Conservation (phyloP, 139 green algal species). For the Chlorella sp. region DNA sequence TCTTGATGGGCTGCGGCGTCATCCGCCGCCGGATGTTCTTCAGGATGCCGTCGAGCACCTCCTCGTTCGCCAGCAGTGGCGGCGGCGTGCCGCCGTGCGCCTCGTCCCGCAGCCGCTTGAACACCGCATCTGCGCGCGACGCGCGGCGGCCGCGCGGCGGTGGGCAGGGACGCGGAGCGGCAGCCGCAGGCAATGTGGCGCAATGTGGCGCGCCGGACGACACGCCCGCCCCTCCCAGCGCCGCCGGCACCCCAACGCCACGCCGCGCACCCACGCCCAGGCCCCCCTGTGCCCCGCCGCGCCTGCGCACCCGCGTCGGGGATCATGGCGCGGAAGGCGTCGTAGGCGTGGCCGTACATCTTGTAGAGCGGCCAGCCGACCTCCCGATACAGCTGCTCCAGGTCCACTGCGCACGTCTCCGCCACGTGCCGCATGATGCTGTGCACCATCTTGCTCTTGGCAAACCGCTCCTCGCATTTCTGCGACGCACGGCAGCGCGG, state of each 20-base stretch:
- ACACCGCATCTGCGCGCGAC: constrained; percentile 68
- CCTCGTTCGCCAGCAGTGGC: constrained; percentile 57
- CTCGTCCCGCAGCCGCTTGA: constrained; percentile 63
- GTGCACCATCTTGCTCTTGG: constrained; percentile 98
- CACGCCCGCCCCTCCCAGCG: too few species aligned
- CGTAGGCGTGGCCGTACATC: constrained; percentile 94
- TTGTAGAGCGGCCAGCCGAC: constrained; percentile 97
- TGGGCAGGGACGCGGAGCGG: too few species aligned
- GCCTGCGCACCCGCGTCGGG: constrained; percentile 17
- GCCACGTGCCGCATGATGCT: constrained; percentile 98
- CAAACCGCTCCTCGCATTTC: constrained; percentile 92
- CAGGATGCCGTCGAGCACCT: constrained; percentile 85
- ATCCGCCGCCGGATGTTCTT: constrained; percentile 95
- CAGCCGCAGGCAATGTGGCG: too few species aligned
- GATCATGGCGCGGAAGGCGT: constrained; percentile 89
- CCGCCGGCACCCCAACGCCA: too few species aligned
- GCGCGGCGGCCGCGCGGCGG: too few species aligned
- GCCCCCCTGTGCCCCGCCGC: too few species aligned
- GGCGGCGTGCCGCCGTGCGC: constrained; percentile 57
- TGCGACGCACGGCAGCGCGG: constrained; percentile 5
- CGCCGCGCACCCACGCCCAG: too few species aligned
- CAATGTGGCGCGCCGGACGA: too few species aligned
- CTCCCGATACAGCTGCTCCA: constrained; percentile 85
- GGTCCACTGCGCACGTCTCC: constrained; percentile 77
- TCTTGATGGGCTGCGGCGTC: constrained; percentile 99